These are phyloP conservation scores for Papilionanthe hybrid DNA, from an alignment of 116 monocot genomes.

Conservation along the genomic window DNA sequence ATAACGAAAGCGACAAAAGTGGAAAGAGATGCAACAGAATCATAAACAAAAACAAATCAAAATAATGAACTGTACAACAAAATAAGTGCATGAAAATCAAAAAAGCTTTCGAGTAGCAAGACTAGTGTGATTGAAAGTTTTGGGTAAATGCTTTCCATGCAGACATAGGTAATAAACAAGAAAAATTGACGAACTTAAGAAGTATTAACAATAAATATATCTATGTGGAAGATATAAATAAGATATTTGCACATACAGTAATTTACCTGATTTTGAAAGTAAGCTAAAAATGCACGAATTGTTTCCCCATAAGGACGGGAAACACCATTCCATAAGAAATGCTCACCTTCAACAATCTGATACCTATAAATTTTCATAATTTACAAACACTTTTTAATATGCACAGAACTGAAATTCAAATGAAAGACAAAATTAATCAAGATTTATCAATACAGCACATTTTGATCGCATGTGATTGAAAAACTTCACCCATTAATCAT, in stretches of 20 bases:
- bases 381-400: constrained; percentile 20
- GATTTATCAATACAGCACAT: constrained; percentile 5
- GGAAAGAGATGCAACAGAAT: background rate
- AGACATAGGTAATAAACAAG: background rate
- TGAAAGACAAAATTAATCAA: constrained; percentile 12
- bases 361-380: constrained; percentile 63
- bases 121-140: background rate
- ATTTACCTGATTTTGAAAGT: constrained; percentile 88
- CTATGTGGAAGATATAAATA: background rate
- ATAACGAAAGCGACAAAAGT: no score
- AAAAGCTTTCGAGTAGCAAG: background rate
- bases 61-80: background rate
- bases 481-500: constrained; percentile 1
- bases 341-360: constrained; percentile 84
- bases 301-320: constrained; percentile 88
- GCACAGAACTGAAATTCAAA: constrained; percentile 17
- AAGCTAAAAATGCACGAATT: constrained; percentile 78
- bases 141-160: background rate
- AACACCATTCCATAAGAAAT: constrained; percentile 80
- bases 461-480: background rate
- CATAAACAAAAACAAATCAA: background rate
- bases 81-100: background rate
- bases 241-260: background rate
- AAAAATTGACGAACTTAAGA: background rate
- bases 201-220: background rate